Percentiles rank a stretch among this genome's conserved stretches.
Evolutionary conservation across 108 stramenopile species (phyloP).

Genomic region (Thalassiosira profunda): DNA sequence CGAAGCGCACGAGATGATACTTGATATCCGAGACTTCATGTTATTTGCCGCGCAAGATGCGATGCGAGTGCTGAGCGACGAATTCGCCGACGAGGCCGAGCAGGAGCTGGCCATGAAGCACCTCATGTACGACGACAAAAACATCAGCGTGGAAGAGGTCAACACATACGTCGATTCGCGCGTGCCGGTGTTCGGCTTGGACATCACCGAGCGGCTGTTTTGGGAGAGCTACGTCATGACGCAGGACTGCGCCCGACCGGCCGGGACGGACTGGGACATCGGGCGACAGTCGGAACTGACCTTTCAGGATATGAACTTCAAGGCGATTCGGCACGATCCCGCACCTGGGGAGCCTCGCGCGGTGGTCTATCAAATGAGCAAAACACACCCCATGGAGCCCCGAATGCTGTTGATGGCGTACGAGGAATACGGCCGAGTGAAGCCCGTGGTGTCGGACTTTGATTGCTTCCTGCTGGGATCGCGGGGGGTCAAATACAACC

Average conservation of each 20-base stretch:
- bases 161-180: constrained; percentile 10
- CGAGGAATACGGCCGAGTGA: constrained; percentile 55
- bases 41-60: constrained; percentile 27
- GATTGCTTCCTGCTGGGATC: constrained; percentile 65
- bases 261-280: constrained; percentile 47
- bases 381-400: constrained; percentile 50
- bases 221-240: constrained; percentile 59
- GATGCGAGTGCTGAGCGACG: constrained; percentile 28
- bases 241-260: constrained; percentile 38
- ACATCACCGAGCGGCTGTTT: constrained; percentile 55
- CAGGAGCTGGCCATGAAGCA: constrained; percentile 44
- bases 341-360: constrained; percentile 26
- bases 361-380: constrained; percentile 40
- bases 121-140: constrained; percentile 37
- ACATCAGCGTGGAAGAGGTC: constrained; percentile 2
- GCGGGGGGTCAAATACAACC: constrained; percentile 42
- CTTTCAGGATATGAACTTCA: constrained; percentile 57
- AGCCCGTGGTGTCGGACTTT: constrained; percentile 69
- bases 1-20: constrained; percentile 29
- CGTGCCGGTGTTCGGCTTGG: constrained; percentile 41
- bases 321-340: constrained; percentile 24
- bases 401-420: constrained; percentile 56
- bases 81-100: constrained; percentile 16
- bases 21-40: constrained; percentile 34
- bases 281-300: constrained; percentile 50